Evolutionary conservation across 371 early-diverging fungal species (phyloP), one percentile per base, ranked within the genome.

Genomic region (Mortierella sp.): DNA sequence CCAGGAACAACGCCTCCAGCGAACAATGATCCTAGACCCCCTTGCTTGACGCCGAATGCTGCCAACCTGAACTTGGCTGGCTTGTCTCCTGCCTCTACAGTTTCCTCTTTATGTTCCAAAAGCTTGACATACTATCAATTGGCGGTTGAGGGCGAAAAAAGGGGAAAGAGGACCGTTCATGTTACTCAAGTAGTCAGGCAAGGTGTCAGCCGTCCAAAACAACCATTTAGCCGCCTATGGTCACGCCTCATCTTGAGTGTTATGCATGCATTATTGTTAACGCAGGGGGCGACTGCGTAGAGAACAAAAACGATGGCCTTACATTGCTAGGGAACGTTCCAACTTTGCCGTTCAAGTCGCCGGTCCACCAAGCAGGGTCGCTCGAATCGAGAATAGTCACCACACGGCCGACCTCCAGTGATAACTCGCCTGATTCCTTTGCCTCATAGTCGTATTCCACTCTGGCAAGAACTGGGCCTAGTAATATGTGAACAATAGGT

Each of bases 31-130:
- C 96, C 96, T 75, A 96, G 91, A n/a, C 96, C 96, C 74, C 95
- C 96, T 81, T 95, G 94, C 78, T 95, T 94, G n/a, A 96, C 95
- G 74, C 96, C 96, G 78, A 93, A 95, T 0, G 95, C 94, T 10
- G 95, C 94, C 75, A 94, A 84, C 78, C 90, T 94, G 83, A 94
- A 93, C 60, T 83, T 84, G 31, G 72, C 34, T 13, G 84, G 78
- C 48, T 88, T 82, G 21, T 88, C 80, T 54, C 76, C 78, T 5
- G 87, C 50, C 26, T 72, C 78, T 71, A 73, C 84, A 52, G 83
- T 48, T 65, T 80, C 78, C 70, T 79, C 79, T 60, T 84, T 77
- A 60, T 72, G 72, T 58, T 89, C 91, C 45, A 91, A 84, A 21
- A 90, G 54, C 76, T 91, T 90, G 74, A 89, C 91, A 77, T 86